Base-by-base conservation (phyloP, 2,329 filamentous ascomycete species). In the Xylaria multiplex region DNA sequence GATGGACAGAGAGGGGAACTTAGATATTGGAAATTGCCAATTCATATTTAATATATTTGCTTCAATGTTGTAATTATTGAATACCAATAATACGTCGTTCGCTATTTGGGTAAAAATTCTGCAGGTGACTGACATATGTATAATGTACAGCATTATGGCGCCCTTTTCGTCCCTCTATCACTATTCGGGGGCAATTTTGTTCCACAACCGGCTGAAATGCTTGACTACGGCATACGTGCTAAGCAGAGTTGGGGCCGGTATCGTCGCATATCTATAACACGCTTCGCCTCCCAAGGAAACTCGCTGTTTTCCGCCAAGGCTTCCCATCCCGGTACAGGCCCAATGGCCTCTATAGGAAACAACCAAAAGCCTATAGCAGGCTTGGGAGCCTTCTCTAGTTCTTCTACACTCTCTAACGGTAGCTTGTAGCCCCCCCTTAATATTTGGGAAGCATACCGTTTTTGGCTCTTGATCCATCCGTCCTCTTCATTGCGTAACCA, bases 321-420 rank as follows among this genome's bases (percentile, higher is more conserved):
- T 27, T 60, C 35, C 22, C 19, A 37, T 7, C 49, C 54, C 3
- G 63, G 63, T 1, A 53, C 13, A 2, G 27, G 52, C n/a, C 60
- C 65, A 5, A 67, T 13, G n/a, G 65, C 65, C 35, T 67, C 61
- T 48, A 67, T 59, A 13, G 65, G 65, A 45, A 67, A 67, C 16
- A 64, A 22, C 65, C 65, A 67, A 13, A 67, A 67, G 2, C 65
- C 65, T 6, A 67, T 58, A 13, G 65, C 65, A 2, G 65, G 65
- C 46, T 52, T 52, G 9, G 65, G 56, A 7, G n/a, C 56, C 22
- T 24, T 30, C 50, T 52, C 65, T 37, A 67, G 30, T 7, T 64
- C 65, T 35, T 62, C 65, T 3, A 61, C 42, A 14, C 50, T 61
- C 61, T 67, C 65, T 24, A 66, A 19, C 1, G 64, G 64, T 6